Conservation (phyloP, 1,284 basidiomycete genomes). For the Bondarzewia mesenterica region DNA sequence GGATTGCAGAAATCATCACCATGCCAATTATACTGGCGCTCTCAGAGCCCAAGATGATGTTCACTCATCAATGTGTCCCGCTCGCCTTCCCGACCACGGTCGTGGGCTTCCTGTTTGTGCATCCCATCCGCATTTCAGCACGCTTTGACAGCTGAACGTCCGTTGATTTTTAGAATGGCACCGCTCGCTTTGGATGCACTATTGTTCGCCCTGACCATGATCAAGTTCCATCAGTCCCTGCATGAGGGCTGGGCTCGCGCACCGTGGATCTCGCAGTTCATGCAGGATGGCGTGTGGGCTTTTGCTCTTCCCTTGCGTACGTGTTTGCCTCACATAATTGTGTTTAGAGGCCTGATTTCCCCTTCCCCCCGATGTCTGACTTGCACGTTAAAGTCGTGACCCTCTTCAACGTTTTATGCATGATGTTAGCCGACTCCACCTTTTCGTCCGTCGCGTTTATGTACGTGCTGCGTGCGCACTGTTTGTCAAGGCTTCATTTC, state of each 20-base stretch:
- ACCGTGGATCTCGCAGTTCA: constrained; percentile 16
- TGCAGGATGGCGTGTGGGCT: constrained; percentile 21
- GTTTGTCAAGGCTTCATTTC: not conserved
- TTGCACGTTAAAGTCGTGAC: constrained; percentile 11
- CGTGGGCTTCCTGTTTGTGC: not conserved
- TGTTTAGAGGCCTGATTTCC: not conserved
- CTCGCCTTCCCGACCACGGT: not conserved
- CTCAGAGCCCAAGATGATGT: not conserved
- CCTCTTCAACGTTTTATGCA: constrained; percentile 14
- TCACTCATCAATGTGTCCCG: not conserved
- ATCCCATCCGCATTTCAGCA: not conserved
- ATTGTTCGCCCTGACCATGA: not conserved
- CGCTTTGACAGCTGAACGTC: not conserved
- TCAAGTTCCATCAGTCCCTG: constrained; percentile 8
- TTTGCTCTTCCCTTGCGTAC: constrained; percentile 16
- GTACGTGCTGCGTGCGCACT: constrained; percentile 14
- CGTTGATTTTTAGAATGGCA: not conserved
- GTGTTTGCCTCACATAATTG: not conserved
- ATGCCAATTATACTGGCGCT: not conserved
- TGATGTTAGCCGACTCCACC: constrained; percentile 11
- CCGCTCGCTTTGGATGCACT: not conserved
- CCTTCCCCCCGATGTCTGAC: not conserved
- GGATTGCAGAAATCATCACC: not conserved
- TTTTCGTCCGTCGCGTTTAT: constrained; percentile 17
- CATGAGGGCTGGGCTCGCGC: constrained; percentile 18